Percentiles rank a stretch among this genome's conserved stretches.
These are phyloP conservation scores for Taiozyma sp. DNA, from an alignment of 1,139 yeast genomes.

Conservation along the genomic window DNA sequence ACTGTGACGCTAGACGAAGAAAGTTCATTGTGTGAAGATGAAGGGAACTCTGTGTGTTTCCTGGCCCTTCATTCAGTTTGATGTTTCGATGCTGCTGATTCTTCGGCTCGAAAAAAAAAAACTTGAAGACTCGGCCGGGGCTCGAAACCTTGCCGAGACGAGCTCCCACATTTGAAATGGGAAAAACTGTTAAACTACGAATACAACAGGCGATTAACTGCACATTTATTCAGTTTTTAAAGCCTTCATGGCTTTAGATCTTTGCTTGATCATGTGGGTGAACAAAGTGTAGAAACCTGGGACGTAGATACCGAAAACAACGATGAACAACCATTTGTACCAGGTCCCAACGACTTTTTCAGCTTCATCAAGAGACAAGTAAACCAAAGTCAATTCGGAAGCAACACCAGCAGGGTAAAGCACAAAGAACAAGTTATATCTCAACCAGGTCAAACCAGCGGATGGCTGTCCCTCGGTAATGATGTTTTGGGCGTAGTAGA, in stretches of 20 bases:
- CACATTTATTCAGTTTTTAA: not conserved
- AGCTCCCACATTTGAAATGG: not conserved
- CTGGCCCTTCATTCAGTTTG: not conserved
- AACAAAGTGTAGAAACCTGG: constrained; percentile 87
- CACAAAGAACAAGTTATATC: constrained; percentile 79
- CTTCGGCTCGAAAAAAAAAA: not conserved
- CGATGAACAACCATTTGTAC: constrained; percentile 51
- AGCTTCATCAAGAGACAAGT: constrained; percentile 63
- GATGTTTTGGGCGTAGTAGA: constrained; percentile 73
- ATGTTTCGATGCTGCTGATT: not conserved
- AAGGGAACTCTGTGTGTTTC: not conserved
- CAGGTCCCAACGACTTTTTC: constrained; percentile 41
- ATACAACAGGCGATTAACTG: not conserved
- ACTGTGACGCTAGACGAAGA: not conserved
- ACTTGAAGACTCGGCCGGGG: not conserved
- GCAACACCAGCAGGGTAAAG: constrained; percentile 90
- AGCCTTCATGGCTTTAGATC: constrained; percentile 56
- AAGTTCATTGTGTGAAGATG: not conserved
- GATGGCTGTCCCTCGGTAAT: constrained; percentile 54
- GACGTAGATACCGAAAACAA: constrained; percentile 57
- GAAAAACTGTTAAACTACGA: not conserved
- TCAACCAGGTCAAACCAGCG: constrained; percentile 54
- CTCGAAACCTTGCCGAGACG: not conserved
- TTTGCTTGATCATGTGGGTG: constrained; percentile 85
- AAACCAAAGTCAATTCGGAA: constrained; percentile 70